These are phyloP conservation scores for Stephanodiscus triporus DNA, from an alignment of 108 stramenopile genomes.

Conservation along the genomic window DNA sequence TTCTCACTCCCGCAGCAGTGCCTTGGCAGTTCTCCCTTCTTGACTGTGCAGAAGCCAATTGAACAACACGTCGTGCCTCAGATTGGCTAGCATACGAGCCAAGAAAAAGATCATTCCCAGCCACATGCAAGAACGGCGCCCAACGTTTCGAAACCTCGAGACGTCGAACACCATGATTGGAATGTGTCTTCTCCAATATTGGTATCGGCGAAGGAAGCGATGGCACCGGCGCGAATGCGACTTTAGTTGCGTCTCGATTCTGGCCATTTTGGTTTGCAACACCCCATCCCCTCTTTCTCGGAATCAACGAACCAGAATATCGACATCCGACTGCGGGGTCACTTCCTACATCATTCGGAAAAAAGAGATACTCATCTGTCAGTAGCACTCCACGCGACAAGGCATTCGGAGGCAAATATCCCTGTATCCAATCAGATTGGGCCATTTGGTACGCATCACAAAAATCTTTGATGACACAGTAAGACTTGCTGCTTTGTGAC, in stretches of 20 bases:
- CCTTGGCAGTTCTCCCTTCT: not conserved
- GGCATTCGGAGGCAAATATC: conserved; percentile 16
- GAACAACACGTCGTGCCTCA: conserved; percentile 18
- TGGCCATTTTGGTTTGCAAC: not conserved
- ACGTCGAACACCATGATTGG: conserved; percentile 9
- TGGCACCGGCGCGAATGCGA: conserved; percentile 6
- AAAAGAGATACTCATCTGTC: conserved; percentile 11
- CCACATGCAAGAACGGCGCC: conserved; percentile 15
- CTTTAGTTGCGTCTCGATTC: not conserved
- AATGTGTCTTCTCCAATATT: not conserved
- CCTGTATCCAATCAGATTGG: conserved; percentile 16
- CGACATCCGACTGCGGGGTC: conserved; percentile 12
- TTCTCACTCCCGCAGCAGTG: not conserved
- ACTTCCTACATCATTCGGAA: conserved; percentile 13
- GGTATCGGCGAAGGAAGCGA: conserved; percentile 12
- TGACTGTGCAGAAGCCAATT: conserved; percentile 15
- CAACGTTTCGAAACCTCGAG: conserved; percentile 21
- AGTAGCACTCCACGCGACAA: conserved; percentile 18
- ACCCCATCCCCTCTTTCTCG: not conserved
- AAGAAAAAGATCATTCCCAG: conserved; percentile 35
- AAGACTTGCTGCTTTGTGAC: not conserved
- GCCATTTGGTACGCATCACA: conserved; percentile 21
- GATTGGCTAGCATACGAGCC: conserved; percentile 23
- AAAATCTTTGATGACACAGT: conserved; percentile 21
- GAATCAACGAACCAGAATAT: conserved; percentile 25